Evolutionary conservation across 2,329 filamentous ascomycete species (phyloP), one percentile per base, ranked within the genome.

Genomic region (Daldinia sp.): DNA sequence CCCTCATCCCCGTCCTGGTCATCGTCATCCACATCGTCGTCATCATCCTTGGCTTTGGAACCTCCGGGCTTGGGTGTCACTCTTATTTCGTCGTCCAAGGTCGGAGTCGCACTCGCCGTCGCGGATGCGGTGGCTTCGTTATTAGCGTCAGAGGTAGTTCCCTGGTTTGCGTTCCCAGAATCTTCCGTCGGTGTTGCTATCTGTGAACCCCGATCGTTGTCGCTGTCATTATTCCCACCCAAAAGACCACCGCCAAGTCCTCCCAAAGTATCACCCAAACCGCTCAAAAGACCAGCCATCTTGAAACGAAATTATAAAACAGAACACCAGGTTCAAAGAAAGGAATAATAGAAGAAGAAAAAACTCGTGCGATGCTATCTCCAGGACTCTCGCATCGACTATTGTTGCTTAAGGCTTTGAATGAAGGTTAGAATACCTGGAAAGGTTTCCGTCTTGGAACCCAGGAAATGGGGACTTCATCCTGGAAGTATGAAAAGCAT

Each of bases 241-340:
- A 63, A 21, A 39, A 67, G 58, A 15, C 61, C 55, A 29, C 52
- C 56, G n/a, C 61, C 53, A 19, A 68, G 37, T 19, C 55, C 63
- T 19, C 69, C 70, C 57, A 71, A 58, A 61, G 55, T 45, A 63
- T 62, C 54, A 21, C 70, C 70, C 58, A 72, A 58, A 39, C 59
- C 61, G 54, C 65, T 60, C 52, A 71, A 56, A 70, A 70, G 71
- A 66, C 72, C 72, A 62, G 72, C 71, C 72, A 74, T 74, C 43
- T 57, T 72, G 48, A 57, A 69, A 67, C 49, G 30, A 58, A 52
- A 67, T 60, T 39, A 50, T 51, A 35, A 60, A 56, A 69, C 37
- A 63, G 71, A 72, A 73, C 72, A 66, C 72, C 72, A 71, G 72
- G 71, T 73, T 63, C 70, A 64, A 68, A 63, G 70, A 72, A 73